A percentile compares a stretch with the other conserved stretches of the same genome.
Conservation (phyloP, 1,284 basidiomycete genomes). For the Cryptococcus sp. region DNA sequence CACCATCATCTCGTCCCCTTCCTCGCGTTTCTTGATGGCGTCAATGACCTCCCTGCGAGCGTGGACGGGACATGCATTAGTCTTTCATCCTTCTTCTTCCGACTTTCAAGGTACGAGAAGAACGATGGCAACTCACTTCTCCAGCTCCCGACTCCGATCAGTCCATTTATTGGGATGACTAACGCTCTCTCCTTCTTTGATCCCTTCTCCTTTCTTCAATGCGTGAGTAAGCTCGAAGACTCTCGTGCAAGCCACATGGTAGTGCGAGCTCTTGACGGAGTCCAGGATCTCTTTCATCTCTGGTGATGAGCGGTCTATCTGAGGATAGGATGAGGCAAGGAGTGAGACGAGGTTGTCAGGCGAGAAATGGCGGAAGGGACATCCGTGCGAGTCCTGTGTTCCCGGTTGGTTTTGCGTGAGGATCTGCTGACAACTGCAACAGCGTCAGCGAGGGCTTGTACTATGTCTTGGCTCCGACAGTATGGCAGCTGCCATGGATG, state of each 20-base stretch:
- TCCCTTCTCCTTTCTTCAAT: conserved; percentile 84
- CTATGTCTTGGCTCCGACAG: not conserved
- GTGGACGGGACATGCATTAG: too few species aligned
- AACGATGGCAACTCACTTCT: conserved; percentile 34
- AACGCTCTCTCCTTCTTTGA: conserved; percentile 85
- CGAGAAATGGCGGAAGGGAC: conserved; percentile 91
- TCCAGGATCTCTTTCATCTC: conserved; percentile 87
- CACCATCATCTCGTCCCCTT: conserved; percentile 21
- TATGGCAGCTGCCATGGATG: not conserved
- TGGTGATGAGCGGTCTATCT: conserved; percentile 61
- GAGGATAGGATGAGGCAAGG: conserved; percentile 68
- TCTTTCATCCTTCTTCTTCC: too few species aligned
- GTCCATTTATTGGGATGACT: conserved; percentile 88
- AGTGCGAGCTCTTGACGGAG: conserved; percentile 79
- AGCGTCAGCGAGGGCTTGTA: not conserved
- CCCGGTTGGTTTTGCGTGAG: conserved; percentile 75
- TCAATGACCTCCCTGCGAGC: conserved; percentile 24
- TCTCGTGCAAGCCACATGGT: conserved; percentile 94
- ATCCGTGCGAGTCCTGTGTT: conserved; percentile 78
- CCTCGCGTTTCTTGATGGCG: conserved; percentile 33
- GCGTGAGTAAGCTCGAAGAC: conserved; percentile 96
- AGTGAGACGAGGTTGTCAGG: conserved; percentile 79
- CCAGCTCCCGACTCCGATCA: conserved; percentile 57
- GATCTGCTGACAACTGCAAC: conserved; percentile 81
- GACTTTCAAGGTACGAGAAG: not conserved